Evolutionary conservation across 1,284 basidiomycete genomes (phyloP).

Genomic region (Heterobasidion irregulare): DNA sequence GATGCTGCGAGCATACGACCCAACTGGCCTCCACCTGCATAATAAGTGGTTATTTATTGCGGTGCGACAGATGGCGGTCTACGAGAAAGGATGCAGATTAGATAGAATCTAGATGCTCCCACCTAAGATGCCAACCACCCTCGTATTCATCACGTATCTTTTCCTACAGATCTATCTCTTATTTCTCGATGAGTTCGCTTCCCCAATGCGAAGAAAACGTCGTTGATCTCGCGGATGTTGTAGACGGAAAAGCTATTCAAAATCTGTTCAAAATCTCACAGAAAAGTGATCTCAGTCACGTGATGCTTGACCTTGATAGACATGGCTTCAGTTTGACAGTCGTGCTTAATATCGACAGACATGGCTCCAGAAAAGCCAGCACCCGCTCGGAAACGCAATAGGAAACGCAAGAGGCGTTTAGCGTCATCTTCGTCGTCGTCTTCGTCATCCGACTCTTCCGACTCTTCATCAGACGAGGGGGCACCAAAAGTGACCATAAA

Average conservation of each 20-base stretch:
- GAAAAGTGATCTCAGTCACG: too few relatives aligned
- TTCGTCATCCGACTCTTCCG: constrained; percentile 22
- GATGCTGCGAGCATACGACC: constrained; percentile 96
- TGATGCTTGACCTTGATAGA: too few relatives aligned
- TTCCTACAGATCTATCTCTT: too few relatives aligned
- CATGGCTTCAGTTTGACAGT: too few relatives aligned
- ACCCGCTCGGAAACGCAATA: constrained; percentile 23
- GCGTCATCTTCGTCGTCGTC: constrained; percentile 29
- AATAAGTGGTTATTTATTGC: constrained; percentile 3
- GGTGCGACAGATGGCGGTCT: neutral
- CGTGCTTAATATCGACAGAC: neutral
- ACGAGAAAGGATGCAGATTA: neutral
- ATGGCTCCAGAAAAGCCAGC: constrained; percentile 9
- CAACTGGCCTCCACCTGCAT: constrained; percentile 88
- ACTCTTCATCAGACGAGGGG: constrained; percentile 16
- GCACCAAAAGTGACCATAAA: constrained; percentile 12
- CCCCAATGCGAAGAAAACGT: too few relatives aligned
- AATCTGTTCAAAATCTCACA: too few relatives aligned
- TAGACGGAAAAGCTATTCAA: too few relatives aligned
- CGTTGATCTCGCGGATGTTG: too few relatives aligned
- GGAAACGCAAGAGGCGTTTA: constrained; percentile 31
- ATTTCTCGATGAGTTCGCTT: too few relatives aligned
- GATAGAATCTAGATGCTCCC: constrained; percentile 29
- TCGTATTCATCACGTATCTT: constrained; percentile 33
- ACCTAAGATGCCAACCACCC: constrained; percentile 59